Percentiles rank a stretch among this genome's conserved stretches.
phyloP scores from a whole-genome alignment of 352 stramenopile genomes.

The Elongisporangium prolatum region DNA sequence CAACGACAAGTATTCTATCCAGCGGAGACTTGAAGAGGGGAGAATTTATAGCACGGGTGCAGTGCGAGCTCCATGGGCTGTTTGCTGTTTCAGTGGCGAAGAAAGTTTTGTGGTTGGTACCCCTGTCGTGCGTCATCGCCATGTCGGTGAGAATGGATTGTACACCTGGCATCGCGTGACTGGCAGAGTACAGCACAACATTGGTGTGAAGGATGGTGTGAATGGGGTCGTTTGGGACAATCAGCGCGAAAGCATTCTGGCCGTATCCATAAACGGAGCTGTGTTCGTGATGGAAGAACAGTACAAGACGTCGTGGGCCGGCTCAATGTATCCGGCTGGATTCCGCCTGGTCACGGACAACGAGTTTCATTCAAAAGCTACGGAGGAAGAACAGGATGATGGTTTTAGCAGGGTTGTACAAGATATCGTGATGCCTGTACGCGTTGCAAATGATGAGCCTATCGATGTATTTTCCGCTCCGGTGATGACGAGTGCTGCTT shows the following conservation, averaged over 20 bases:
- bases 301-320: slow-evolving; percentile 73
- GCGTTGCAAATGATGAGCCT: neutral
- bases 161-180: slow-evolving; percentile 71
- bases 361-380: slow-evolving; percentile 40
- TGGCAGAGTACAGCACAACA: slow-evolving; percentile 59
- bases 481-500: neutral
- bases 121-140: slow-evolving; percentile 69
- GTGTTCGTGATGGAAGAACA: slow-evolving; percentile 70
- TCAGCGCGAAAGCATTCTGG: slow-evolving; percentile 43
- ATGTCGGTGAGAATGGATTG: slow-evolving; percentile 75
- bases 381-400: slow-evolving; percentile 31
- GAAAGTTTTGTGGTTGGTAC: slow-evolving; percentile 69
- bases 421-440: slow-evolving; percentile 1
- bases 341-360: slow-evolving; percentile 83
- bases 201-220: slow-evolving; percentile 70
- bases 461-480: slow-evolving; percentile 48
- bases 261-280: slow-evolving; percentile 57
- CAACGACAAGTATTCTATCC: neutral
- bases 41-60: slow-evolving; percentile 59
- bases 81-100: slow-evolving; percentile 64
- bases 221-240: slow-evolving; percentile 58
- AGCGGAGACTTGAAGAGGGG: slow-evolving; percentile 17
- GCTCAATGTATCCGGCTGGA: slow-evolving; percentile 79
- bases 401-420: slow-evolving; percentile 19
- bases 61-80: slow-evolving; percentile 64